phyloP scores from a whole-genome alignment of 371 early-diverging fungal species.

The Saksenaea vasiformis region DNA sequence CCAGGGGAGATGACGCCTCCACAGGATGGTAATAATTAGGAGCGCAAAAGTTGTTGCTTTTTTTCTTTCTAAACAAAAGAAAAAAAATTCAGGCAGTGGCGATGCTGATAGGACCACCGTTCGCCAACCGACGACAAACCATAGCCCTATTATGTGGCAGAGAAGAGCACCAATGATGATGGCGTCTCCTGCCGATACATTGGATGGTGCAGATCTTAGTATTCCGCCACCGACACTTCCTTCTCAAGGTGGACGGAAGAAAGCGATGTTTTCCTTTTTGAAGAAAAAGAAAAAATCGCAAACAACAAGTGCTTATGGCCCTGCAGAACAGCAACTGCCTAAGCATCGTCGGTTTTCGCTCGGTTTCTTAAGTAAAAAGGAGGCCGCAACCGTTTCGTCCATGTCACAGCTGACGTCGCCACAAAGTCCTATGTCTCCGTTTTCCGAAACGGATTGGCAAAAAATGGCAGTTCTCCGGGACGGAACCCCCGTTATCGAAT shows the following conservation, averaged over 20 bases:
- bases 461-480: conserved; percentile 9
- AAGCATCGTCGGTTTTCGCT: conserved; percentile 10
- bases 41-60: background rate
- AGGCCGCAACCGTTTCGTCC: background rate
- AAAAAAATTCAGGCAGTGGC: background rate
- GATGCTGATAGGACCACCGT: background rate
- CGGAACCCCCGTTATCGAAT: conserved; percentile 19
- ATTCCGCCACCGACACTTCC: background rate
- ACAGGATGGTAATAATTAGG: background rate
- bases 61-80: background rate
- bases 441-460: background rate
- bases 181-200: background rate
- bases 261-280: conserved; percentile 12
- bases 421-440: conserved; percentile 3
- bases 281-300: conserved; percentile 12
- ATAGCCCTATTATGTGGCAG: background rate
- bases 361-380: background rate
- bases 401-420: background rate
- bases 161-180: background rate
- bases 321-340: background rate
- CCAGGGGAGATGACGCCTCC: background rate
- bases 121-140: background rate
- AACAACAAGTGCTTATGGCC: background rate
- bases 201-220: background rate
- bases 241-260: background rate